Base-by-base conservation (phyloP, 108 stramenopile species). In the Mayamaea pseudoterrestris region DNA sequence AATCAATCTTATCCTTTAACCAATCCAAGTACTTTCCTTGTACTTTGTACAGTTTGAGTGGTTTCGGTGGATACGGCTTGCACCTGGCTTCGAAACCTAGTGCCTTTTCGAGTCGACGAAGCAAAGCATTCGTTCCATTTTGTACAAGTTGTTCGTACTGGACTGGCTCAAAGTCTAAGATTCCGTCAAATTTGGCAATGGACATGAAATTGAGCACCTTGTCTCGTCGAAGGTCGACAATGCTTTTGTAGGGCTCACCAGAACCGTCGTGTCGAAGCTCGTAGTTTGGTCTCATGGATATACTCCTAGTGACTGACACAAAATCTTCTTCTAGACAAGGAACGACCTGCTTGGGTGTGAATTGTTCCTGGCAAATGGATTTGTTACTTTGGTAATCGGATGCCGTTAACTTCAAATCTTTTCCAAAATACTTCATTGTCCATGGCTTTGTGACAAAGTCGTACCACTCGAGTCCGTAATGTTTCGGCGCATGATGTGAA, bases 201-300 rank as follows among this genome's bases (percentile, higher is more conserved):
- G 60, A 60, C 58, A 83, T 44, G 57, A 90, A 85, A 41, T 90
- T 90, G 22, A 72, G 70, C 53, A 85, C 85, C 66, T 90, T 90
- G 47, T 62, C 83, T 5, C 77, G 53, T 31, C 88, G 65, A 57
- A 90, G 57, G 41, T 83, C 69, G 57, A 90, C 55, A 60, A 90
- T 80, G 52, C 80, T 90, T 12, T 59, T 40, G 52, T 77, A 90
- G 3, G 88, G 81, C 30, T 44, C 43, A 11, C 88, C 88, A 50
- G 62, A 48, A 16, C 76, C 83, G 71, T 90, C 88, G 35, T 85
- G n/a, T n/a, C n/a, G n/a, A n/a, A n/a, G n/a, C n/a, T n/a, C n/a
- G n/a, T n/a, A n/a, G n/a, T n/a, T n/a, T n/a, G n/a, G n/a, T n/a
- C n/a, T n/a, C n/a, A n/a, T n/a, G n/a, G n/a, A n/a, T n/a, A n/a